Evolutionary conservation across 2,329 filamentous ascomycete species (phyloP).

Genomic region (Arthroderma sp.): DNA sequence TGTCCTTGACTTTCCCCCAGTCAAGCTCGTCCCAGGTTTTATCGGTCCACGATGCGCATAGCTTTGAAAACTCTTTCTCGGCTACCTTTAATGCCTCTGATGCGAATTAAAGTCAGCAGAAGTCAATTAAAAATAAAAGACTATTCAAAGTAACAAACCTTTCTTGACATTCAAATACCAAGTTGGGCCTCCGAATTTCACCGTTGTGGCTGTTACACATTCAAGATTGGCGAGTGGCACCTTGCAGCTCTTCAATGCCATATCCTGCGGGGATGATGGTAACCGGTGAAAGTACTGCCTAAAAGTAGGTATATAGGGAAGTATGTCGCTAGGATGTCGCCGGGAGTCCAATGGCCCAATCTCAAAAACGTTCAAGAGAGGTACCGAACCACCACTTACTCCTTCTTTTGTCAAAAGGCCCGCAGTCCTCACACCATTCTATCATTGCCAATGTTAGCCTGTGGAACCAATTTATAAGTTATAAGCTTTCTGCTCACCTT

Average conservation of each 20-base stretch:
- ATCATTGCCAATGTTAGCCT: constrained; percentile 15
- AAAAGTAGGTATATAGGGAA: constrained; percentile 69
- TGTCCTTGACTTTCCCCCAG: constrained; percentile 67
- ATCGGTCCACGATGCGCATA: constrained; percentile 63
- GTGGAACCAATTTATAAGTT: neutral
- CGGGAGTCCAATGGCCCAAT: constrained; percentile 56
- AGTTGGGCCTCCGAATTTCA: constrained; percentile 40
- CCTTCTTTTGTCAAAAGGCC: constrained; percentile 73
- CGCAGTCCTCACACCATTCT: constrained; percentile 69
- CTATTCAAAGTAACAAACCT: constrained; percentile 26
- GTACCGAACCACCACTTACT: constrained; percentile 51
- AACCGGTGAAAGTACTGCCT: constrained; percentile 55
- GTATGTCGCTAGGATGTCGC: constrained; percentile 67
- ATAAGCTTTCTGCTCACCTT: constrained; percentile 31
- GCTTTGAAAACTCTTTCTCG: constrained; percentile 54
- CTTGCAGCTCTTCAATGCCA: constrained; percentile 55
- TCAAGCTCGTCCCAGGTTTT: constrained; percentile 74
- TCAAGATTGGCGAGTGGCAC: constrained; percentile 70
- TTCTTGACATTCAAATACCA: constrained; percentile 40
- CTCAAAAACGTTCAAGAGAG: constrained; percentile 66
- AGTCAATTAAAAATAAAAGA: constrained; percentile 4
- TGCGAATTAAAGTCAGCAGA: constrained; percentile 11
- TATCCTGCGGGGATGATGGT: constrained; percentile 53
- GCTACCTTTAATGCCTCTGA: constrained; percentile 46
- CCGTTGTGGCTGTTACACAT: constrained; percentile 60